A percentile compares a stretch with the other conserved stretches of the same genome.
Conservation (phyloP, 768 basidiomycete species). For the Leccinum subtestaceum region DNA sequence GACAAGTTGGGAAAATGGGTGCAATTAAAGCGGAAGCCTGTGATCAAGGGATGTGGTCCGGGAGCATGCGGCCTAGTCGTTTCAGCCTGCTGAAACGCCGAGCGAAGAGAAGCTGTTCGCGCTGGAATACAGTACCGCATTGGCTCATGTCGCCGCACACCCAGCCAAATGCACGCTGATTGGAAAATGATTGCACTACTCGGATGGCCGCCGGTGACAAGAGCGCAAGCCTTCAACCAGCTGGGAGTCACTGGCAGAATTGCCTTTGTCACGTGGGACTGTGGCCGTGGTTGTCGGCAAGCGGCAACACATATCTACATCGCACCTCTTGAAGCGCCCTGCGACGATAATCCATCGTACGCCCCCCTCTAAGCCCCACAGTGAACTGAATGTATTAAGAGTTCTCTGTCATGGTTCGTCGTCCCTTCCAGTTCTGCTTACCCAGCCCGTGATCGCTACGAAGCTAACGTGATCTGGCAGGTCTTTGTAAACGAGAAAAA, state of each 20-base stretch:
- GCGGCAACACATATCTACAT: background rate
- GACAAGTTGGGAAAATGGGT: background rate
- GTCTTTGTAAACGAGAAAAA: conserved; percentile 75
- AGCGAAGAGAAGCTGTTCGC: background rate
- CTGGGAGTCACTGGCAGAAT: too few relatives aligned
- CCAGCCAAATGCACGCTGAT: background rate
- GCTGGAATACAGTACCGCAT: background rate
- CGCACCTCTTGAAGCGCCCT: background rate
- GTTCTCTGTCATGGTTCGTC: conserved; percentile 23
- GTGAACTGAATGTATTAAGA: conserved; percentile 14
- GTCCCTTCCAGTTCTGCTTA: background rate
- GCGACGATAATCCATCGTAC: background rate
- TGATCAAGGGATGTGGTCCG: background rate
- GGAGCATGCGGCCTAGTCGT: background rate
- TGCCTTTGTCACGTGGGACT: background rate
- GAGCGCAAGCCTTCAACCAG: too few relatives aligned
- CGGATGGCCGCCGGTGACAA: too few relatives aligned
- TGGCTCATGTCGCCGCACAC: too few relatives aligned
- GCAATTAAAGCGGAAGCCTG: background rate
- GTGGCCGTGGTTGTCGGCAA: too few relatives aligned
- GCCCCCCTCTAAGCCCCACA: background rate
- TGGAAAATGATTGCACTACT: background rate
- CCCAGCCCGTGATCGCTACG: background rate
- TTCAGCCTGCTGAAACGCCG: background rate
- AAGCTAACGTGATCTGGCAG: conserved; percentile 31